These are phyloP conservation scores for Platanthera guangdongensis DNA, from an alignment of 106 monocot species.

Conservation along the genomic window DNA sequence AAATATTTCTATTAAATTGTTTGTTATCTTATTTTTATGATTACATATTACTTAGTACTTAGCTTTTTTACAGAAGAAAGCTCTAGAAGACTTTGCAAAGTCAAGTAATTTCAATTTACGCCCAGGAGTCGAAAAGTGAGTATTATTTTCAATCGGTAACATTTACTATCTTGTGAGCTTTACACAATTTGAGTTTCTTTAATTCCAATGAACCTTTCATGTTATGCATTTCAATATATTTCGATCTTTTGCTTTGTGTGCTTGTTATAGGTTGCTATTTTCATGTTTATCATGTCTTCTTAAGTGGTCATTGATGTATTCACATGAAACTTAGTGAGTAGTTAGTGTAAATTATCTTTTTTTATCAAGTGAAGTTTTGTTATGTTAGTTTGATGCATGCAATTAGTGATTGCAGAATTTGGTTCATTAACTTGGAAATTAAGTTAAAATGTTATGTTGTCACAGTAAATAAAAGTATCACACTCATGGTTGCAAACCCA, in stretches of 20 bases:
- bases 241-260: not conserved
- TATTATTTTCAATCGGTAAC: not conserved
- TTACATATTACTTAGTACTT: not conserved
- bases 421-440: no score
- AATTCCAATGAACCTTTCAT: not conserved
- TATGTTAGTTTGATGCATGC: no score
- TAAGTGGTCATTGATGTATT: not conserved
- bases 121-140: constrained; percentile 77
- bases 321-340: not conserved
- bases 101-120: constrained; percentile 67
- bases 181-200: not conserved
- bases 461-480: no score
- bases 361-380: no score
- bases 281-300: not conserved
- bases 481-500: no score
- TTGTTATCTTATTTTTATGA: not conserved
- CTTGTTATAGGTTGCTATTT: not conserved
- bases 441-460: no score
- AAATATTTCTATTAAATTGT: not conserved
- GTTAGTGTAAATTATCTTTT: not conserved
- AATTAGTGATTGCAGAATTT: no score
- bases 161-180: not conserved
- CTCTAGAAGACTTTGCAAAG: constrained; percentile 60
- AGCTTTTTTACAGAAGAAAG: constrained; percentile 48
- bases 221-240: not conserved